These are phyloP conservation scores for Xerophyta viscosa DNA, from an alignment of 106 monocot genomes.

Conservation along the genomic window DNA sequence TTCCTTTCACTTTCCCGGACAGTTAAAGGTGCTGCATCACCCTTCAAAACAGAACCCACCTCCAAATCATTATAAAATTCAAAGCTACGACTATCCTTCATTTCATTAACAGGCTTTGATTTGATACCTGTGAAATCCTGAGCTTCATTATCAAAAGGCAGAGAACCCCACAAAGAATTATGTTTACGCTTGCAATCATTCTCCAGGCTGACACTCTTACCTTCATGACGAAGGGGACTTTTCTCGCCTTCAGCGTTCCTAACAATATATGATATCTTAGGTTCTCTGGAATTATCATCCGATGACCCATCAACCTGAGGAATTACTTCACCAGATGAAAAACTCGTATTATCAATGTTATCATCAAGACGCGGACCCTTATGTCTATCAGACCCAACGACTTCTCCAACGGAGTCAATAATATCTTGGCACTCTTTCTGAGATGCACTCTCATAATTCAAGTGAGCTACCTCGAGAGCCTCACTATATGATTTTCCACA, in stretches of 20 bases:
- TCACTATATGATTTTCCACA: constrained; percentile 30
- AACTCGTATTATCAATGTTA: constrained; percentile 2
- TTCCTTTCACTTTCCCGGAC: constrained; percentile 9
- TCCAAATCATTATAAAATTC: neutral
- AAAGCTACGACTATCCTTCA: too few relatives aligned
- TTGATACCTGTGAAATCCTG: constrained; percentile 5
- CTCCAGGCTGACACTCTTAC: constrained; percentile 4
- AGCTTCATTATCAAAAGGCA: constrained; percentile 37
- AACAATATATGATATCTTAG: constrained; percentile 19
- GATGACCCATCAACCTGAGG: constrained; percentile 80
- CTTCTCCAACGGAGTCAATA: constrained; percentile 62
- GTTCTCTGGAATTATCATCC: constrained; percentile 32
- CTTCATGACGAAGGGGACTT: constrained; percentile 2
- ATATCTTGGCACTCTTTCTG: constrained; percentile 92
- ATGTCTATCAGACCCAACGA: constrained; percentile 8
- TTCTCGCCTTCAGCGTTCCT: constrained; percentile 7
- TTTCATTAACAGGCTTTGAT: too few relatives aligned
- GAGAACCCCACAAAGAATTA: constrained; percentile 40
- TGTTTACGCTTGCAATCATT: constrained; percentile 16
- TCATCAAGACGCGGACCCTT: constrained; percentile 16
- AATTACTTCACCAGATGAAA: constrained; percentile 38
- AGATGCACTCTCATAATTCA: constrained; percentile 77
- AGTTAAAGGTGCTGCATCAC: constrained; percentile 1
- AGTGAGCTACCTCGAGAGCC: constrained; percentile 61
- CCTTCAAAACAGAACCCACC: constrained; percentile 5